Evolutionary conservation across 331 rosid species (phyloP), one percentile per base, ranked within the genome.

Genomic region (Rhamnella rubrinervis): DNA sequence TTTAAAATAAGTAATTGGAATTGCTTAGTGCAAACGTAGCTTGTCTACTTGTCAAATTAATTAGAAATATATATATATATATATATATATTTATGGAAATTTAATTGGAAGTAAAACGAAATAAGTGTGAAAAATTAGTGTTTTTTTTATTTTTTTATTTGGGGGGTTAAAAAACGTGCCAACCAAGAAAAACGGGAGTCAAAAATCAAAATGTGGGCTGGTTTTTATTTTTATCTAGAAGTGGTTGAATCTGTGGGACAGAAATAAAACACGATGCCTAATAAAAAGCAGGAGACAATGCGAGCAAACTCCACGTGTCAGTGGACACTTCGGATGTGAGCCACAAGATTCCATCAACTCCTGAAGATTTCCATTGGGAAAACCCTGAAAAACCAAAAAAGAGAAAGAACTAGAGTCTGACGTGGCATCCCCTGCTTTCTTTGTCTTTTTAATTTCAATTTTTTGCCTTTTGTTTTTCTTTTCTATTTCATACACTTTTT

Each of bases 331-430:
- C 72, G 52, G 57, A 67, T 56, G 52, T 52, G 78, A 84, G 78
- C 96, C 96, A 89, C 92, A 84, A 72, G 92, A 89, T 82, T 44
- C 78, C 84, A 78, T 78, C 59, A 2, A 75, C 56, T 68, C 80
- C 89, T 82, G 73, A 47, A 69, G 66, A 70, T 57, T 84, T 80
- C 83, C 10, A 55, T 8, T 68, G 66, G 16, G 9, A 57, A 4
- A 55, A 4, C 40, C 44, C 26, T 2, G 3, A 37, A 44, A 26
- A 28, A 6, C 1, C 1, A 17, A 26, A 20, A 55, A 39, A 37
- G 64, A 71, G 61, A 52, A 35, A 77, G 58, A 37, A 28, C 52
- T 39, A 40, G 64, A 62, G n/a, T 77, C 79, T 67, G 79, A 89
- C 74, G 88, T 82, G 89, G 77, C 85, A 51, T 10, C 68, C 1